phyloP scores from a whole-genome alignment of 208 protist genomes.

The Crithidia thermophila region DNA sequence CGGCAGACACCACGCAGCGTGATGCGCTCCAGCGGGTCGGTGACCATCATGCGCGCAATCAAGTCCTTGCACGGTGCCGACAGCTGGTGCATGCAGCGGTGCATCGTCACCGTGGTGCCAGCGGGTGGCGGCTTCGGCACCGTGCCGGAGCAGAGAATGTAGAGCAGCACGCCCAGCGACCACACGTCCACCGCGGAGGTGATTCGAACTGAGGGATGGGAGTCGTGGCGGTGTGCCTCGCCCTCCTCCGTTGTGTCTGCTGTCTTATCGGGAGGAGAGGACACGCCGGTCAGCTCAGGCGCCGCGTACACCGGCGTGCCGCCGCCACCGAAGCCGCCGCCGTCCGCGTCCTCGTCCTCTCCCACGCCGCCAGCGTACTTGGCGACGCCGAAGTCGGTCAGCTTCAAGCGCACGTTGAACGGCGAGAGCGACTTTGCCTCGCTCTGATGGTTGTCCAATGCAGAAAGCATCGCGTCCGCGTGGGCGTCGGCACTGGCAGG shows the following conservation, averaged over 20 bases:
- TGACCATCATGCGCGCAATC: constrained; percentile 43
- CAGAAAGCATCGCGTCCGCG: constrained; percentile 21
- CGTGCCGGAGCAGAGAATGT: constrained; percentile 73
- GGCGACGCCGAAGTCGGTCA: constrained; percentile 83
- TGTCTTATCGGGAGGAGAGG: background rate
- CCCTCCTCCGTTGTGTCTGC: background rate
- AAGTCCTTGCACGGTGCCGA: constrained; percentile 47
- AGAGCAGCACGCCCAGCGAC: constrained; percentile 77
- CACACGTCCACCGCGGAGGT: constrained; percentile 61
- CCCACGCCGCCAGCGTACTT: constrained; percentile 46
- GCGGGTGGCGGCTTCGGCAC: constrained; percentile 37
- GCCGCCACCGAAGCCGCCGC: constrained; percentile 17
- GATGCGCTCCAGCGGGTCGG: constrained; percentile 37
- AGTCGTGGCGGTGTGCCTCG: background rate
- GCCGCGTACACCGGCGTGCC: constrained; percentile 74
- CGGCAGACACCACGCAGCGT: constrained; percentile 34
- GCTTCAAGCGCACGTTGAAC: constrained; percentile 55
- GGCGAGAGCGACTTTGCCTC: constrained; percentile 40
- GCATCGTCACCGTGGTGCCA: constrained; percentile 22
- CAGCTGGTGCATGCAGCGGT: constrained; percentile 37
- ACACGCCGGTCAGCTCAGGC: constrained; percentile 52
- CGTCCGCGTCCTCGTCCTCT: constrained; percentile 16
- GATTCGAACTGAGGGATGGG: background rate
- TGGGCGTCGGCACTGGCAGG: background rate
- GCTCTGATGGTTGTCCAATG: constrained; percentile 45